phyloP scores from a whole-genome alignment of 2,329 filamentous ascomycete genomes.

The Penicillium sp. region DNA sequence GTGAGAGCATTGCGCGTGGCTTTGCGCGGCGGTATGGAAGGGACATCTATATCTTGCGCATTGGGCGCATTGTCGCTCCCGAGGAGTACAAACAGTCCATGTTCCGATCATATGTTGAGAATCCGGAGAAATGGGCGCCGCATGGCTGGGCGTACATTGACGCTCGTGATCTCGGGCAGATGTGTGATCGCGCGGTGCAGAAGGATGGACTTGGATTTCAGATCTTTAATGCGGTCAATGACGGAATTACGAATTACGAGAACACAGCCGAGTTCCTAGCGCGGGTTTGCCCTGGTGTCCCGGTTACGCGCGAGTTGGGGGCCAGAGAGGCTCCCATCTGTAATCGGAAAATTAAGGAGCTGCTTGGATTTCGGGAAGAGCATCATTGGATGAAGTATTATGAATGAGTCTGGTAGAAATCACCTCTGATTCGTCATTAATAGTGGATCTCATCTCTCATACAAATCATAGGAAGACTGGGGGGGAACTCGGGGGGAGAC shows the following conservation, averaged over 20 bases:
- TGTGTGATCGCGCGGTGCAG: constrained; percentile 48
- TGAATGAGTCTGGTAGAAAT: constrained; percentile 3
- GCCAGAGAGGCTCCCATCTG: constrained; percentile 53
- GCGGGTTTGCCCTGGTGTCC: constrained; percentile 42
- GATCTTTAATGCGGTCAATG: constrained; percentile 57
- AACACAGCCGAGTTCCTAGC: constrained; percentile 47
- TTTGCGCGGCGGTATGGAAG: constrained; percentile 48
- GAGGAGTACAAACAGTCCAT: constrained; percentile 48
- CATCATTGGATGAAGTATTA: constrained; percentile 32
- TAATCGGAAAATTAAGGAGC: constrained; percentile 52
- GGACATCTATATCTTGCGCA: constrained; percentile 54
- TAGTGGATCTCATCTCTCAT: background rate
- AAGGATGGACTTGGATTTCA: constrained; percentile 53
- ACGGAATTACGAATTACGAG: constrained; percentile 48
- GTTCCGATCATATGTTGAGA: constrained; percentile 45
- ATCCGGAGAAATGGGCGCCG: constrained; percentile 45
- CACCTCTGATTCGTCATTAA: background rate
- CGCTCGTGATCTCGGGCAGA: constrained; percentile 53
- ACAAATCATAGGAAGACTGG: background rate
- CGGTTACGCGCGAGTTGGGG: constrained; percentile 49
- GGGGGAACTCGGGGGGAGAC: too few species aligned
- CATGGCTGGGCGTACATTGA: constrained; percentile 59
- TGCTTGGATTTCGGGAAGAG: constrained; percentile 52
- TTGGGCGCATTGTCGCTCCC: constrained; percentile 55
- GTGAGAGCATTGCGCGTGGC: constrained; percentile 49